phyloP scores from a whole-genome alignment of 1,284 basidiomycete species.

The Mycena citricolor region DNA sequence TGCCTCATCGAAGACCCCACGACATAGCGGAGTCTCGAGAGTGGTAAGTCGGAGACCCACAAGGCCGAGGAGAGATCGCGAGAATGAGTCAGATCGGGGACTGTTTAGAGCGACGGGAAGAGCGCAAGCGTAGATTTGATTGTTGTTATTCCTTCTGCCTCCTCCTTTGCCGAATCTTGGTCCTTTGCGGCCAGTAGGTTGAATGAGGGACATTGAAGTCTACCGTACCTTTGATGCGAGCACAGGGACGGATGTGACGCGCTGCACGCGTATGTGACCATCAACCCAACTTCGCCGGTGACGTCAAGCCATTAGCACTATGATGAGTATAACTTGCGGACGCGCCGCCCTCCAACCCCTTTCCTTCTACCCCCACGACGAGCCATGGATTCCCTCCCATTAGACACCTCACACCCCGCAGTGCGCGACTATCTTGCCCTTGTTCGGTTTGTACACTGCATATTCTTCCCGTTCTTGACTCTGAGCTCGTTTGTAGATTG shows the following conservation, averaged over 20 bases:
- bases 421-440: conserved; percentile 58
- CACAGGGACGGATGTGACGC: no score
- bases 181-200: conserved; percentile 35
- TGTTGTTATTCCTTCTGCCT: conserved; percentile 58
- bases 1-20: conserved; percentile 66
- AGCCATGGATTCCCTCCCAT: conserved; percentile 47
- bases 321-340: no score
- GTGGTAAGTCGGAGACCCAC: conserved; percentile 39
- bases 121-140: conserved; percentile 63
- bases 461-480: not conserved
- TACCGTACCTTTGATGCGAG: no score
- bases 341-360: no score
- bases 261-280: no score
- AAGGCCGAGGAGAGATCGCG: conserved; percentile 49
- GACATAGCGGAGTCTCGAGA: conserved; percentile 50
- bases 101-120: conserved; percentile 59
- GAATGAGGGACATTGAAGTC: conserved; percentile 51
- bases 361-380: no score
- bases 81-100: conserved; percentile 38
- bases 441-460: conserved; percentile 38
- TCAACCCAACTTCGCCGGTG: no score
- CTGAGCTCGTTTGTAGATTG: not conserved
- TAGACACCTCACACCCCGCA: conserved; percentile 52
- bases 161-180: conserved; percentile 49
- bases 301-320: no score